Evolutionary conservation across 139 green algal species (phyloP), one percentile per base, ranked within the genome.

Genomic region (Micractinium conductrix): DNA sequence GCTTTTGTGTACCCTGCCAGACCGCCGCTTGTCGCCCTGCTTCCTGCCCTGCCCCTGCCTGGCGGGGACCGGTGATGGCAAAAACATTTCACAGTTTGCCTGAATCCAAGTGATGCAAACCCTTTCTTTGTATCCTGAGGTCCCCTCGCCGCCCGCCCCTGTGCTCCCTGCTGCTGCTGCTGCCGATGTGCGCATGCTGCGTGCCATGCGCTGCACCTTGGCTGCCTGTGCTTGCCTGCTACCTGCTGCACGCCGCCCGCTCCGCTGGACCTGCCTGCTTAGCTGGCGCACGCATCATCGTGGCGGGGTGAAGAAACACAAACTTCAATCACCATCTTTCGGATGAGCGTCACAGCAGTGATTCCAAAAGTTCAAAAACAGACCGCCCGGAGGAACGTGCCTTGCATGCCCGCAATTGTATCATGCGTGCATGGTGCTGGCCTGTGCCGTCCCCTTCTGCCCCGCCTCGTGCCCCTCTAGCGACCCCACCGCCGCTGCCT

Each of bases 311-410:
- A 86, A 10, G 74, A 78, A 4, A 74, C 16, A 37, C 79, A 63
- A 65, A 78, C 37, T 50, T 28, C 62, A 83, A 78, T 65, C 69
- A 89, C 72, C 83, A 89, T 89, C 83, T 89, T 85, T 85, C 85
- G 83, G 42, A 88, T 60, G 70, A 87, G 75, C 70, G 70, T 9
- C 14, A 4, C 69, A 78, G 70, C 70, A 16, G 28, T 78, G 70
- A 78, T 78, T 78, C 42, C 70, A 9, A 26, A 58, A 58, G 70
- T 78, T 78, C 38, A 24, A 35, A 53, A 10, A 42, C 70, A 42
- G 70, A 78, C 70, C 70, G 70, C 70, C 70, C 24, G 6, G 2
- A 4, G 53, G 10, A 28, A 21, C 10, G n/a, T n/a, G n/a, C n/a
- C n/a, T n/a, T n/a, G 53, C 53, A 62, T 62, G 53, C 2, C 24